Evolutionary conservation across 805 yeast genomes (phyloP), one percentile per base, ranked within the genome.

Genomic region (Danielozyma ontarioensis): DNA sequence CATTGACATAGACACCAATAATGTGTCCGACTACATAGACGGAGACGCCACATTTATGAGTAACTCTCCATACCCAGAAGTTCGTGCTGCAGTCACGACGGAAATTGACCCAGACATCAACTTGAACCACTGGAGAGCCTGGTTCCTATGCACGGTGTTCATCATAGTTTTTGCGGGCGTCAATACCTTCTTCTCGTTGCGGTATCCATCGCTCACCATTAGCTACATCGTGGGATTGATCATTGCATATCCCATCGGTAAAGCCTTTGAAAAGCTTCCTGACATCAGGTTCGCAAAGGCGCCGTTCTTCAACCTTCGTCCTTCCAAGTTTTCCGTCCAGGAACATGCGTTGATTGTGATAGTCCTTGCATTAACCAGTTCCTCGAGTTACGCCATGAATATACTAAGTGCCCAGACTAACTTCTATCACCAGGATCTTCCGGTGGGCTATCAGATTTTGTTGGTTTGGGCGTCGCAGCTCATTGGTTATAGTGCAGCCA

Each of bases 81-180:
- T 50, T 3, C 31, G 55, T 12, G 51, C 55, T 3, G 44, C 53
- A 3, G 56, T 51, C n/a, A 29, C 36, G 3, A 25, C 41, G 12
- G 40, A 46, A 8, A 36, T 48, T 25, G 52, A 51, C 34, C 39
- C 38, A 5, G 26, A 45, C 7, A 35, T 40, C 31, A 33, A 38
- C 13, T 38, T 48, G 14, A 48, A 41, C 35, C 51, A 48, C 31
- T 18, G 40, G 34, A 39, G 55, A 31, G 39, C 45, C n/a, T 50
- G 51, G 50, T 34, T 41, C 13, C 39, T 52, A 29, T 39, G 40
- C 16, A 37, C 47, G 7, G 34, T 47, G 10, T 42, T 52, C 18
- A 46, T 46, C 17, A 42, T 51, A n/a, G 45, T 52, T n/a, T 48
- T 51, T 23, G 45, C 55, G 3, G 57, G 55, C 4, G 55, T 50